Evolutionary conservation across 352 stramenopile species (phyloP).

Genomic region (Globisporangium camurandrum): DNA sequence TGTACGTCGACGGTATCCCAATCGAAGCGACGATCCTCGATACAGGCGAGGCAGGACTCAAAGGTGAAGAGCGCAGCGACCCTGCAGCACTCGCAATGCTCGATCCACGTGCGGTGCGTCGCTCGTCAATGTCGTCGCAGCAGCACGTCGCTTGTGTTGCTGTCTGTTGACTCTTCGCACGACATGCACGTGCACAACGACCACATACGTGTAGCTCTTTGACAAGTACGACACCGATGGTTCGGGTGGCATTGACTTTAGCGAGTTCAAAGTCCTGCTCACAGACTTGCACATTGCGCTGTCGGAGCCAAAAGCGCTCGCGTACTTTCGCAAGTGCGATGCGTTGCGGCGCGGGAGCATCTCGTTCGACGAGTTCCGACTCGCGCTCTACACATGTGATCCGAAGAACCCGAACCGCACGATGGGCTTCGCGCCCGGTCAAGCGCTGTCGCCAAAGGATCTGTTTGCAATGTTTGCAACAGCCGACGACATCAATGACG

Average conservation of each 20-base stretch:
- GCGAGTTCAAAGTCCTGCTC: constrained; percentile 73
- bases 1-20: constrained; percentile 69
- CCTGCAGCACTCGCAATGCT: constrained; percentile 32
- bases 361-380: constrained; percentile 74
- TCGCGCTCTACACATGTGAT: constrained; percentile 76
- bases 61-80: constrained; percentile 33
- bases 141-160: background rate
- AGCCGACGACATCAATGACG: too few species aligned
- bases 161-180: background rate
- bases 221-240: constrained; percentile 76
- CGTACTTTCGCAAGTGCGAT: constrained; percentile 79
- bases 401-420: constrained; percentile 68
- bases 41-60: constrained; percentile 29
- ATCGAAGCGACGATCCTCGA: constrained; percentile 57
- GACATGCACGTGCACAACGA: background rate
- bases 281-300: constrained; percentile 47
- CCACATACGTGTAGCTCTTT: constrained; percentile 40
- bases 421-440: constrained; percentile 54
- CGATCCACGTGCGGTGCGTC: constrained; percentile 37
- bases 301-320: constrained; percentile 57
- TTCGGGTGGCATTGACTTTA: constrained; percentile 68
- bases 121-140: background rate
- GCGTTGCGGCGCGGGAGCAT: constrained; percentile 48
- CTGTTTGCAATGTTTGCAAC: constrained; percentile 79
- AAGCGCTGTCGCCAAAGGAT: constrained; percentile 68